phyloP scores from a whole-genome alignment of 78 protist genomes.

The Monosiga brevicollis region DNA sequence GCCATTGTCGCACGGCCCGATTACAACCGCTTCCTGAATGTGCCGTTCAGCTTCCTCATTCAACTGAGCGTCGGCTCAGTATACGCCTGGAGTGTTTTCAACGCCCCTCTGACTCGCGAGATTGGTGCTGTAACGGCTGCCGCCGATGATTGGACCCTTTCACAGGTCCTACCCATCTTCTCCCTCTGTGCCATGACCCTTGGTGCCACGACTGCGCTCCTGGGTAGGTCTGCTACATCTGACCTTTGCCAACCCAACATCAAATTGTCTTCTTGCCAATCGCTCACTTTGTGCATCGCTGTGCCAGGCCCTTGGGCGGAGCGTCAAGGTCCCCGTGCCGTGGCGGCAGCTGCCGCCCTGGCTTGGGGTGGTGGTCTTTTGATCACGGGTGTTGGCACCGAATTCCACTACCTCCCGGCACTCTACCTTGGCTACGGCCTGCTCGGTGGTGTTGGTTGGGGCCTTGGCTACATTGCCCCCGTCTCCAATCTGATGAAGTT shows the following conservation, averaged over 20 bases:
- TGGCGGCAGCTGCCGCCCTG: background rate
- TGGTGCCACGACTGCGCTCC: background rate
- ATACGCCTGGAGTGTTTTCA: slow-evolving; percentile 11
- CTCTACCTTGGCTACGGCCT: slow-evolving; percentile 6
- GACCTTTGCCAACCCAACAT: too few relatives aligned
- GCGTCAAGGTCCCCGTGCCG: background rate
- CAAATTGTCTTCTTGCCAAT: too few relatives aligned
- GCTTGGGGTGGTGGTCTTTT: background rate
- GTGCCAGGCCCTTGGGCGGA: slow-evolving; percentile 5
- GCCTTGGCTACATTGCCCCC: slow-evolving; percentile 18
- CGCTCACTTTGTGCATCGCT: too few relatives aligned
- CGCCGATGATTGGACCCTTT: slow-evolving; percentile 4
- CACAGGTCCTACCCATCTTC: background rate
- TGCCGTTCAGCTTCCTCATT: background rate
- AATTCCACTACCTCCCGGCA: background rate
- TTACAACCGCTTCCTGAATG: background rate
- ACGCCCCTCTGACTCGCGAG: background rate
- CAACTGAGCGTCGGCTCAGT: slow-evolving; percentile 18
- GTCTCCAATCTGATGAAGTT: background rate
- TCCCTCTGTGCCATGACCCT: background rate
- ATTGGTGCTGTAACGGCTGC: background rate
- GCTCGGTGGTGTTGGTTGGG: slow-evolving; percentile 7
- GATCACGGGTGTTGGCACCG: background rate
- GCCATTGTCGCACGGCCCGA: too few relatives aligned
- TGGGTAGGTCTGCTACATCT: too few relatives aligned